phyloP scores from a whole-genome alignment of 2,329 filamentous ascomycete species.

The Periconia sp. region DNA sequence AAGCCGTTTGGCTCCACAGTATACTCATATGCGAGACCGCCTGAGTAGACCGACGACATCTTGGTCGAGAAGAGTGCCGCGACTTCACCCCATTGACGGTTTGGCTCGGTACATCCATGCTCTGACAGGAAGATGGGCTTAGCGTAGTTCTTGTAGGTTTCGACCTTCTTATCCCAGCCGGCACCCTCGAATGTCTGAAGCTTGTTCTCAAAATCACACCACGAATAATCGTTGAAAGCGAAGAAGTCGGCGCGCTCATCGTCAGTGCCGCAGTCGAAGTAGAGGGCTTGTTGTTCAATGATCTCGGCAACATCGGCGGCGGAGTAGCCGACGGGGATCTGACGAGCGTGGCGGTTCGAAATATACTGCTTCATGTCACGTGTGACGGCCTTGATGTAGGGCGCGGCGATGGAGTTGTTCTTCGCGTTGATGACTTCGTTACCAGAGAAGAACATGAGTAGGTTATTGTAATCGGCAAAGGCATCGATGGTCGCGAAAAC shows the following conservation, averaged over 20 bases:
- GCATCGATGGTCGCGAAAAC: conserved; percentile 82
- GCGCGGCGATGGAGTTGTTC: conserved; percentile 68
- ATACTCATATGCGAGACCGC: conserved; percentile 96
- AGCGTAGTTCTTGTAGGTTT: conserved; percentile 44
- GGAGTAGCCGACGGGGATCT: conserved; percentile 80
- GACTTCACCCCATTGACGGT: conserved; percentile 81
- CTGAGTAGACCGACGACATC: conserved; percentile 92
- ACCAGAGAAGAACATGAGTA: conserved; percentile 80
- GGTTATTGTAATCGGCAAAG: conserved; percentile 84
- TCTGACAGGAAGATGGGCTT: conserved; percentile 82
- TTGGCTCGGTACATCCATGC: conserved; percentile 86
- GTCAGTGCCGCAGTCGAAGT: conserved; percentile 91
- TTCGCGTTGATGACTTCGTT: conserved; percentile 78
- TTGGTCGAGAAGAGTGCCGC: conserved; percentile 76
- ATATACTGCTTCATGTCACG: conserved; percentile 84
- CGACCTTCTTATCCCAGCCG: conserved; percentile 70
- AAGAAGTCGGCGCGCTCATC: conserved; percentile 88
- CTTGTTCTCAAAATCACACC: conserved; percentile 62
- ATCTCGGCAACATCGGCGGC: conserved; percentile 85
- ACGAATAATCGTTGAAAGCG: conserved; percentile 89
- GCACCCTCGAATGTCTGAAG: conserved; percentile 62
- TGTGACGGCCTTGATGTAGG: conserved; percentile 75
- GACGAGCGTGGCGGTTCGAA: conserved; percentile 68
- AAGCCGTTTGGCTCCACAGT: conserved; percentile 69
- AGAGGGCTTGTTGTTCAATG: conserved; percentile 82